Evolutionary conservation across 805 yeast species (phyloP).

Genomic region (Candida palmyrensis): DNA sequence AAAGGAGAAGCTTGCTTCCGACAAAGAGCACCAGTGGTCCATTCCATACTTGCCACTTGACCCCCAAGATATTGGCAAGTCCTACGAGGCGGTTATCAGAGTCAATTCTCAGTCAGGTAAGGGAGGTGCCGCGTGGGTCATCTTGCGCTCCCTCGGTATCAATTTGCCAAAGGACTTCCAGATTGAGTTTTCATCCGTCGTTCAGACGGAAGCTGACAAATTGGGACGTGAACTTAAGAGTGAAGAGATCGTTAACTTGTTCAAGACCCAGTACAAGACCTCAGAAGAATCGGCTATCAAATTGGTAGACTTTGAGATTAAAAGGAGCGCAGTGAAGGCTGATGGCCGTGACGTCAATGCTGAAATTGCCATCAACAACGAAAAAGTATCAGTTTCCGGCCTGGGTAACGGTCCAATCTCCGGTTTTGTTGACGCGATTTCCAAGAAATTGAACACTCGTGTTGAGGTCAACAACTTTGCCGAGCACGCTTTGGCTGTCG

Average conservation of each 20-base stretch:
- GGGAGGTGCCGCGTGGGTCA: constrained; percentile 89
- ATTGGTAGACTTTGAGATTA: constrained; percentile 44
- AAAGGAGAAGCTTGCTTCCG: constrained; percentile 35
- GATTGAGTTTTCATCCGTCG: constrained; percentile 66
- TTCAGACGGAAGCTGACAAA: constrained; percentile 64
- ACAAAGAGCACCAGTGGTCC: constrained; percentile 49
- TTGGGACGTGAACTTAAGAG: constrained; percentile 68
- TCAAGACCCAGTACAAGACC: constrained; percentile 54
- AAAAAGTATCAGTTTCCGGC: constrained; percentile 43
- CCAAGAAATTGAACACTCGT: constrained; percentile 40
- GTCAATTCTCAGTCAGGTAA: constrained; percentile 86
- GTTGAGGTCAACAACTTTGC: constrained; percentile 66
- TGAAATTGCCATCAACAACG: constrained; percentile 34
- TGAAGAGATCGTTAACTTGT: constrained; percentile 59
- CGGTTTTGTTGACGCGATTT: constrained; percentile 61
- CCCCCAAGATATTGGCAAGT: constrained; percentile 80
- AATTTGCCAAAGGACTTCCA: constrained; percentile 81
- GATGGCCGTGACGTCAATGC: constrained; percentile 47
- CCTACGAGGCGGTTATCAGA: constrained; percentile 88
- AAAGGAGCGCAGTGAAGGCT: constrained; percentile 29
- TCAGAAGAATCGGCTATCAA: constrained; percentile 27
- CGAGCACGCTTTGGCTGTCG: constrained; percentile 77
- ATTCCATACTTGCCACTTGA: constrained; percentile 82
- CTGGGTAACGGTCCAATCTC: constrained; percentile 82
- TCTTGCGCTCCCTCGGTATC: constrained; percentile 66